Conservation (phyloP, 2,329 filamentous ascomycete genomes). For the Claviceps digitariae region DNA sequence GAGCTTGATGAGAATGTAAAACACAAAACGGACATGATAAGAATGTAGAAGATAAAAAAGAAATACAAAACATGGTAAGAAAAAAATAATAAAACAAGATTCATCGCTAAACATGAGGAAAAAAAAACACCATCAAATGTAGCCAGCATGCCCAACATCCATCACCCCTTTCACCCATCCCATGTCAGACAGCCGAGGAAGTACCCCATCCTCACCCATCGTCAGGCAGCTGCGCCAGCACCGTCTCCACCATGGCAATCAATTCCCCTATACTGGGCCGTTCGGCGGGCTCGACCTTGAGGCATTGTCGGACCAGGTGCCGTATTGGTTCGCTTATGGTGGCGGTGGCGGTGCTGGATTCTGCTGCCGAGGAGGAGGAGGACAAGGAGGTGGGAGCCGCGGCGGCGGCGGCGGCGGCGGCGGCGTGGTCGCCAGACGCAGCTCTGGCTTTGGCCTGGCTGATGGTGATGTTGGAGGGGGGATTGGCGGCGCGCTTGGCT, state of each 20-base stretch:
- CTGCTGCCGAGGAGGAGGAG: no score
- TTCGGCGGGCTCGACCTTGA: conserved; percentile 76
- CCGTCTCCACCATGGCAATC: conserved; percentile 62
- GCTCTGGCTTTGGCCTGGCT: conserved; percentile 18
- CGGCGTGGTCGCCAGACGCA: conserved; percentile 11
- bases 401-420: conserved; percentile 3
- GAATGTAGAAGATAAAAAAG: neutral
- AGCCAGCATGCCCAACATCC: no score
- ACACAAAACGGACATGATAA: neutral
- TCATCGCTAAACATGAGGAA: no score
- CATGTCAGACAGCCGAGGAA: no score
- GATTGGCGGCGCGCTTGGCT: conserved; percentile 21
- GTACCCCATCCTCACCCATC: neutral
- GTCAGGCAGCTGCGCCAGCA: conserved; percentile 34
- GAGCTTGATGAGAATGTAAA: neutral
- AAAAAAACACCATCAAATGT: no score
- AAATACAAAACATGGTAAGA: neutral
- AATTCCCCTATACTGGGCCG: conserved; percentile 77
- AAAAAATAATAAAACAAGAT: neutral
- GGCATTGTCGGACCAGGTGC: conserved; percentile 74
- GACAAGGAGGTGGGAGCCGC: conserved; percentile 17
- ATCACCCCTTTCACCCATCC: no score
- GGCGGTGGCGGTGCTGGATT: no score
- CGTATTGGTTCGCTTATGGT: conserved; percentile 68
- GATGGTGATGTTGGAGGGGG: conserved; percentile 19